Evolutionary conservation across 768 basidiomycete species (phyloP), one percentile per base, ranked within the genome.

Genomic region (Phlegmacium glaucopus): DNA sequence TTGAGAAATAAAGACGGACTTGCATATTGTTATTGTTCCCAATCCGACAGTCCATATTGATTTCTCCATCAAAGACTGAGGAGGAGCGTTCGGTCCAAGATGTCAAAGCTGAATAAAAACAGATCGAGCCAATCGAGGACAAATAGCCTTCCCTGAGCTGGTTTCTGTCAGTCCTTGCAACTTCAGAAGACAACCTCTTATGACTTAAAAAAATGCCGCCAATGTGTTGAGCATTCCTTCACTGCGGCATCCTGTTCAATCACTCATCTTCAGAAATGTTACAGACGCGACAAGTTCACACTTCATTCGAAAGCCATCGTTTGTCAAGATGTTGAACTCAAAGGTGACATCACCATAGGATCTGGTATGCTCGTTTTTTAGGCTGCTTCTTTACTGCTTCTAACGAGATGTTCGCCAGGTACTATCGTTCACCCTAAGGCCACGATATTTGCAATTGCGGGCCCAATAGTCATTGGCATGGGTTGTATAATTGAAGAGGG

Each of bases 401-500:
- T 7, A 6, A 9, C 26, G 15, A 8, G 51, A 53, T 27, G 52
- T 29, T 36, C 37, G 25, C 22, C 57, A 86, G 90, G 90, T 6
- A 86, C 87, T 0, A 83, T 97, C 45, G 82, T 98, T 16, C 94
- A 98, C 54, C 94, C 95, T 0, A 92, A 94, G 62, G 92, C 90
- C 1, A 91, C 91, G 17, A 90, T 98, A 49, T 88, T 94, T 57
- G 94, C 94, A 11, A 79, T 93, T 47, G 85, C 83, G 8, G 94
- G 93, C 0, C 89, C 93, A 2, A 94, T 99, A 54, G 76, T 93
- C 38, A 87, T 99, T 44, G 95, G 94, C 11, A 72, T 79, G 16
- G 80, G 86, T 44, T 94, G 91, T 61, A 90, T 97, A 57, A 81
- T 98, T 48, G 96, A 98, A 60, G 96, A 99, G 62, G 80, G 79